Evolutionary conservation across 129 eudicot genomes (phyloP).

Genomic region (Glebionis coronaria): DNA sequence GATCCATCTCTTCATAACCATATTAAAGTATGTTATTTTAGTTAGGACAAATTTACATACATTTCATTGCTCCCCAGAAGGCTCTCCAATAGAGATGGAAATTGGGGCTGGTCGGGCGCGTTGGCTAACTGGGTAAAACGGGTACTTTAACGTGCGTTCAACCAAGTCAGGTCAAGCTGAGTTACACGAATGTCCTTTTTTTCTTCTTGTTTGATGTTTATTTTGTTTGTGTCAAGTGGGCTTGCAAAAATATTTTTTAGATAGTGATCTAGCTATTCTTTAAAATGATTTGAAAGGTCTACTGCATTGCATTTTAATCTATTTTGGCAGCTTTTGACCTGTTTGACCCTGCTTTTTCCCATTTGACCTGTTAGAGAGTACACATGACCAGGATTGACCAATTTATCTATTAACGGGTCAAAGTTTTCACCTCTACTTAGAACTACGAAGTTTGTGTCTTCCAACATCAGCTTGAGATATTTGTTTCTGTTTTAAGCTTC

Average conservation of each 20-base stretch:
- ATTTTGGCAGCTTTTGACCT: not conserved
- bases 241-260: no score
- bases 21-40: conserved; percentile 59
- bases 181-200: no score
- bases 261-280: not conserved
- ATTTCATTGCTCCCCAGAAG: conserved; percentile 13
- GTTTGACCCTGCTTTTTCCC: not conserved
- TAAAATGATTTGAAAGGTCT: conserved; percentile 9
- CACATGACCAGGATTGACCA: not conserved
- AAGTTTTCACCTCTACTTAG: no score
- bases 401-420: not conserved
- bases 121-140: no score
- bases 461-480: not conserved
- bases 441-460: not conserved
- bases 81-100: not conserved
- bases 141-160: no score
- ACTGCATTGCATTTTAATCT: conserved; percentile 6
- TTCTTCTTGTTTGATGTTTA: no score
- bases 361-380: conserved; percentile 1
- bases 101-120: no score
- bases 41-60: conserved; percentile 6
- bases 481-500: not conserved
- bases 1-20: conserved; percentile 76
- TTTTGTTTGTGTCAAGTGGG: no score
- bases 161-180: no score